Evolutionary conservation across 768 basidiomycete genomes (phyloP).

Genomic region (Lactifluus hygrophoroides): DNA sequence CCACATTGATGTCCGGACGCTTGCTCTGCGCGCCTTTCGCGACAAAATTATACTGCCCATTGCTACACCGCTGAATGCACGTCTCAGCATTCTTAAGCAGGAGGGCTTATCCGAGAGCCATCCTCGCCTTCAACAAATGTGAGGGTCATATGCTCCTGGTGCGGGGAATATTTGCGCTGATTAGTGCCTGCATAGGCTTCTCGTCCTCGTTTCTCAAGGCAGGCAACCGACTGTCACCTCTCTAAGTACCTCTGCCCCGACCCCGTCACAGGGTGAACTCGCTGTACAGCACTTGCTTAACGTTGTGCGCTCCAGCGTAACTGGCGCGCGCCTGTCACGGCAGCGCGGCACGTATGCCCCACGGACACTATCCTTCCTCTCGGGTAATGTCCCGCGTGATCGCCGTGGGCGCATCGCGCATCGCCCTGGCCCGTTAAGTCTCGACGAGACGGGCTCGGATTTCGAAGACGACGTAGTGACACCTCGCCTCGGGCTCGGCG

Average conservation of each 20-base stretch:
- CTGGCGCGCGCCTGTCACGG: slow-evolving; percentile 21
- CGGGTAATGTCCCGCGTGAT: slow-evolving; percentile 67
- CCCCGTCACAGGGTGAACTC: slow-evolving; percentile 55
- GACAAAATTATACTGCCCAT: slow-evolving; percentile 71
- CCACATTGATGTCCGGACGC: slow-evolving; percentile 70
- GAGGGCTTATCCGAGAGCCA: slow-evolving; percentile 48
- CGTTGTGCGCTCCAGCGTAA: slow-evolving; percentile 45
- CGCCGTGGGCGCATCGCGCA: slow-evolving; percentile 65
- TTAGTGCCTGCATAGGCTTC: slow-evolving; percentile 40
- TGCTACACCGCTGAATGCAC: slow-evolving; percentile 43
- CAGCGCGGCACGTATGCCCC: slow-evolving; percentile 22
- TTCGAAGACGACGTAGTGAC: slow-evolving; percentile 17
- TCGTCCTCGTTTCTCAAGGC: slow-evolving; percentile 65
- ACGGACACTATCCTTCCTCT: slow-evolving; percentile 60
- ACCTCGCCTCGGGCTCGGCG: slow-evolving; percentile 8
- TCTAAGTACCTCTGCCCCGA: slow-evolving; percentile 43
- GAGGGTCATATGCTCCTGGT: slow-evolving; percentile 16
- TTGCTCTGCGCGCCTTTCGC: slow-evolving; percentile 74
- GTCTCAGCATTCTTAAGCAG: slow-evolving; percentile 48
- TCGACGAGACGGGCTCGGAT: slow-evolving; percentile 23
- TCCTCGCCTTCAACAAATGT: slow-evolving; percentile 80
- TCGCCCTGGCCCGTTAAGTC: slow-evolving; percentile 25
- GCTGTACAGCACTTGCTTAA: slow-evolving; percentile 61
- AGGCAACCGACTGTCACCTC: slow-evolving; percentile 53
- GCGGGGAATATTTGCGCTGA: background rate